Evolutionary conservation across 108 stramenopile genomes (phyloP).

Genomic region (Cyclotella kingstonii): DNA sequence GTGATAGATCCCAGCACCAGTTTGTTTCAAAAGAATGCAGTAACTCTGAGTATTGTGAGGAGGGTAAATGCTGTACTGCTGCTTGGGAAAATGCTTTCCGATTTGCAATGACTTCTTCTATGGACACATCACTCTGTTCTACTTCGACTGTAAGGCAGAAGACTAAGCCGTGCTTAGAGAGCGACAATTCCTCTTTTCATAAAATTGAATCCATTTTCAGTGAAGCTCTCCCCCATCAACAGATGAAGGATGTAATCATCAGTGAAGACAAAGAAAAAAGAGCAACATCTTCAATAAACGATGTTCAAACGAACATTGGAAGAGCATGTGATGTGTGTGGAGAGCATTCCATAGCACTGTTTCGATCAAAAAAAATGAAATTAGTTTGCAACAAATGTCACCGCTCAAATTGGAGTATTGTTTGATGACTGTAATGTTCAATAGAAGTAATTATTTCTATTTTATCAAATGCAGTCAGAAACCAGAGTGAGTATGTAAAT

Average conservation of each 20-base stretch:
- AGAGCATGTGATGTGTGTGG: slow-evolving; percentile 20
- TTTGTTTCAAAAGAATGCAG: slow-evolving; percentile 23
- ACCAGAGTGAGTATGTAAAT: no score
- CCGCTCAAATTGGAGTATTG: no score
- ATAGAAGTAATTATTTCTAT: no score
- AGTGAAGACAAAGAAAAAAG: neutral
- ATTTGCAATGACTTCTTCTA: slow-evolving; percentile 42
- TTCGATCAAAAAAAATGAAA: slow-evolving; percentile 8
- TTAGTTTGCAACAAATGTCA: no score
- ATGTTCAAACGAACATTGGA: slow-evolving; percentile 6
- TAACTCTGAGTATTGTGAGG: slow-evolving; percentile 17
- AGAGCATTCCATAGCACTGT: slow-evolving; percentile 13
- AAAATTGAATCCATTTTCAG: neutral
- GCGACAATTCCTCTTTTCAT: neutral
- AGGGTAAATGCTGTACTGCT: slow-evolving; percentile 47
- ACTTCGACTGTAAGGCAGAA: neutral
- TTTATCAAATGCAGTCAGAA: no score
- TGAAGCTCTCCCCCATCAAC: neutral
- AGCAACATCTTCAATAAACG: neutral
- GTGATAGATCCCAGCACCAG: slow-evolving; percentile 4
- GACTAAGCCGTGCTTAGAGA: neutral
- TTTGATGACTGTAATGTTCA: no score
- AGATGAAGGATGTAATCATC: neutral
- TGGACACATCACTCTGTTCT: slow-evolving; percentile 6
- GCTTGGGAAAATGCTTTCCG: slow-evolving; percentile 64